phyloP scores from a whole-genome alignment of 2,329 filamentous ascomycete genomes.

The Neonectria neomacrospora region DNA sequence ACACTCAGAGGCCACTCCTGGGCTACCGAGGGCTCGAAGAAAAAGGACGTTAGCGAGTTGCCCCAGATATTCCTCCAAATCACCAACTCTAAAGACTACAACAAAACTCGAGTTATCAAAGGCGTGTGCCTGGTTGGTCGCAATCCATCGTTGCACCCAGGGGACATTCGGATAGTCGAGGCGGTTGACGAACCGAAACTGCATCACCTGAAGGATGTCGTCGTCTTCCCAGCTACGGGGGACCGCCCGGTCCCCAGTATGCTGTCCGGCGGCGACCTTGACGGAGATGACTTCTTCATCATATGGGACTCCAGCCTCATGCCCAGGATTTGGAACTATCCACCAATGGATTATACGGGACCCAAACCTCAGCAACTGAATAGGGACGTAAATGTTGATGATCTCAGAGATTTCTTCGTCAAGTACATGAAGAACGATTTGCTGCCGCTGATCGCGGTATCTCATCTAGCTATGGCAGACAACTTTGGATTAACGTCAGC shows the following conservation, averaged over 20 bases:
- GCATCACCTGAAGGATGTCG: constrained; percentile 81
- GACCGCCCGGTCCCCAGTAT: constrained; percentile 90
- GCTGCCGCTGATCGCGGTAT: constrained; percentile 80
- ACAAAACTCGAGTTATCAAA: constrained; percentile 72
- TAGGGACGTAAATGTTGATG: constrained; percentile 73
- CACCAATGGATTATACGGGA: constrained; percentile 81
- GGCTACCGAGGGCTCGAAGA: constrained; percentile 52
- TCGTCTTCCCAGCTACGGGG: constrained; percentile 86
- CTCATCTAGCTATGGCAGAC: constrained; percentile 85
- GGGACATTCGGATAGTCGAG: constrained; percentile 87
- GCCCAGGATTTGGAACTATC: constrained; percentile 74
- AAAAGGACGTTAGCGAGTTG: constrained; percentile 63
- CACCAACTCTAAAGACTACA: constrained; percentile 64
- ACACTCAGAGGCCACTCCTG: constrained; percentile 77
- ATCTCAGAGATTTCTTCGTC: constrained; percentile 88
- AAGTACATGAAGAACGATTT: constrained; percentile 92
- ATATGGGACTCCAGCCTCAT: constrained; percentile 87
- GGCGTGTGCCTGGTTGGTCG: constrained; percentile 87
- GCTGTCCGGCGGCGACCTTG: constrained; percentile 95
- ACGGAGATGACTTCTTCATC: constrained; percentile 95
- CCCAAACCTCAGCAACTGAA: constrained; percentile 66
- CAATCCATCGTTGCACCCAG: constrained; percentile 93
- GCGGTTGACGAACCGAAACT: constrained; percentile 82
- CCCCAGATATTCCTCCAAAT: constrained; percentile 94
- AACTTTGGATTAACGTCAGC: constrained; percentile 71